Base-by-base conservation (phyloP, 371 early-diverging fungal species). In the Mucor racemosus region DNA sequence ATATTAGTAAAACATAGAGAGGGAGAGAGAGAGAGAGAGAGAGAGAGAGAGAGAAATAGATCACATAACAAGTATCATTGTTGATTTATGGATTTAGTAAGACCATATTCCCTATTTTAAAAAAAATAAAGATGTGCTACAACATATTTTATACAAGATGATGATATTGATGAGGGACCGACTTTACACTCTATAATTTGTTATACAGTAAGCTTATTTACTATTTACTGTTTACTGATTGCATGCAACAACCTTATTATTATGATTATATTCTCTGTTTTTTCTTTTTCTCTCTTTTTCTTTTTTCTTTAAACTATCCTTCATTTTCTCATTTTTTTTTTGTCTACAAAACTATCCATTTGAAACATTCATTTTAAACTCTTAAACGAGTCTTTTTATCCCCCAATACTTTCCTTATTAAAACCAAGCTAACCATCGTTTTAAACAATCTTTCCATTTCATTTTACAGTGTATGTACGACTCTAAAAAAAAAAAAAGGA, bases 231-330 rank as follows among this genome's bases (percentile, higher is more conserved):
- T 50, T 61, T 61, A 61, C 36, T 44, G 46, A 60, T 44, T 61
- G 50, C 61, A 48, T 61, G 48, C 61, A 61, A 61, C 61, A 50
- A 50, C 26, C 61, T 61, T 61, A 61, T 36, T 61, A 61, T 61
- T 61, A 42, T 61, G 44, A 34, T 44, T 44, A 60, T 61, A 60
- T 33, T 13, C 26, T 41, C 42, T 26, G 7, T 21, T 50, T 14
- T 15, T 13, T 26, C 7, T 7, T 31, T 35, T 46, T 31, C 13
- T 38, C 8, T 62, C 40, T 62, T 38, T 62, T 26, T 53, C 15
- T 8, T 13, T 17, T 53, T 19, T 62, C 26, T 58, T 40, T 40
- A 21, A 38, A 35, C 50, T 21, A 50, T 57, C 58, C 38, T 50
- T 58, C 17, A 34, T 57, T n/a, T 15, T 8, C 10, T 36, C 31